These are phyloP conservation scores for Globisporangium apiculatum DNA, from an alignment of 352 stramenopile species.

Conservation along the genomic window DNA sequence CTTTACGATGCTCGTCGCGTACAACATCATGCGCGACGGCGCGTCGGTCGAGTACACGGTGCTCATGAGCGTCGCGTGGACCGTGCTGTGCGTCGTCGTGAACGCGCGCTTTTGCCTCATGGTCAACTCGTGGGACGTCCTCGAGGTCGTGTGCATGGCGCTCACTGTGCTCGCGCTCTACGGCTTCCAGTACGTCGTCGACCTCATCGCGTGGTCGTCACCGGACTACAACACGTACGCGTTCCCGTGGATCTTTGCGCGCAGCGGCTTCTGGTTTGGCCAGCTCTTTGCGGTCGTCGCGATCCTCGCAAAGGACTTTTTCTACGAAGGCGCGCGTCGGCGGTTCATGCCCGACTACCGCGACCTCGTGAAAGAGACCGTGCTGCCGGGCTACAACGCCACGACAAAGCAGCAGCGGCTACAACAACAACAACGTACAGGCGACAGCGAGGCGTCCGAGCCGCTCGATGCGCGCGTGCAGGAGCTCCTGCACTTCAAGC, in stretches of 20 bases:
- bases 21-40: conserved; percentile 59
- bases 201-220: conserved; percentile 46
- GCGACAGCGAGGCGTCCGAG: background rate
- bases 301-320: conserved; percentile 62
- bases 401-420: too few relatives aligned
- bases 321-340: conserved; percentile 56
- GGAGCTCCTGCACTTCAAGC: conserved; percentile 45
- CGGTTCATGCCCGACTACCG: conserved; percentile 64
- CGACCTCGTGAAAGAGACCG: conserved; percentile 63
- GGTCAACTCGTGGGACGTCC: conserved; percentile 73
- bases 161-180: conserved; percentile 57
- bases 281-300: conserved; percentile 63
- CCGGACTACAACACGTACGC: conserved; percentile 65
- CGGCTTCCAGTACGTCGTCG: conserved; percentile 57
- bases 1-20: conserved; percentile 33
- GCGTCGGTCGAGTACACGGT: conserved; percentile 53
- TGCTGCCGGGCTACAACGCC: conserved; percentile 12
- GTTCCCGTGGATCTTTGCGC: conserved; percentile 72
- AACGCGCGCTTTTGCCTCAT: conserved; percentile 73
- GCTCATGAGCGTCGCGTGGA: conserved; percentile 65
- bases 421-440: background rate
- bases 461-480: conserved; percentile 10
- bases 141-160: conserved; percentile 46
- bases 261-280: conserved; percentile 61
- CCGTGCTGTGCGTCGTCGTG: conserved; percentile 68